A percentile compares a stretch with the other conserved stretches of the same genome.
Conservation (phyloP, 495 filamentous ascomycete species). For the Xylaria scruposa region DNA sequence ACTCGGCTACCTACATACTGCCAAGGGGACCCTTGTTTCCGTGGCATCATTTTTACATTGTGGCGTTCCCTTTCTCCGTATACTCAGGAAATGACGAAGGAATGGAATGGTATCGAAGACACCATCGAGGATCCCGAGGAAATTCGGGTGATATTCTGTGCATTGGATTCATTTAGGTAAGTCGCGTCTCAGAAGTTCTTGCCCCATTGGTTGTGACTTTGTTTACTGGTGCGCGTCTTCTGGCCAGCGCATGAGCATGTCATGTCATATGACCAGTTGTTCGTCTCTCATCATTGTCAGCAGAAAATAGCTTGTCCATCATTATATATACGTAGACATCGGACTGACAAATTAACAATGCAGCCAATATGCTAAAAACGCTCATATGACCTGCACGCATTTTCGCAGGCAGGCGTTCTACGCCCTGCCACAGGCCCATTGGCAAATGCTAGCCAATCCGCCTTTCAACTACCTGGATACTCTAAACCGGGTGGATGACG, state of each 20-base stretch:
- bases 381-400: slow-evolving; percentile 89
- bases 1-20: neutral
- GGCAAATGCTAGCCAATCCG: slow-evolving; percentile 75
- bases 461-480: slow-evolving; percentile 84
- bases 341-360: slow-evolving; percentile 5
- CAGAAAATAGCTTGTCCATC: neutral
- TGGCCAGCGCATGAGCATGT: neutral
- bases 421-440: slow-evolving; percentile 81
- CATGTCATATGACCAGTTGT: neutral
- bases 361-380: slow-evolving; percentile 82
- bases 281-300: neutral
- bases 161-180: slow-evolving; percentile 86
- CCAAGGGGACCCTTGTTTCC: neutral
- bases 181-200: slow-evolving; percentile 41
- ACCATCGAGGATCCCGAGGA: slow-evolving; percentile 76
- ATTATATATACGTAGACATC: neutral
- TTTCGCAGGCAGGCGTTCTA: slow-evolving; percentile 89
- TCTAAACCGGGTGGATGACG: slow-evolving; percentile 79
- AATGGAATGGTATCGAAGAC: slow-evolving; percentile 67
- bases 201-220: neutral
- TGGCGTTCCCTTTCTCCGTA: neutral
- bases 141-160: slow-evolving; percentile 72
- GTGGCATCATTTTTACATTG: neutral
- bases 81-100: slow-evolving; percentile 29
- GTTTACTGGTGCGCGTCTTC: neutral